Evolutionary conservation across 192 early-diverging fungal species (phyloP).

Genomic region (Phlyctochytrium planicorne): DNA sequence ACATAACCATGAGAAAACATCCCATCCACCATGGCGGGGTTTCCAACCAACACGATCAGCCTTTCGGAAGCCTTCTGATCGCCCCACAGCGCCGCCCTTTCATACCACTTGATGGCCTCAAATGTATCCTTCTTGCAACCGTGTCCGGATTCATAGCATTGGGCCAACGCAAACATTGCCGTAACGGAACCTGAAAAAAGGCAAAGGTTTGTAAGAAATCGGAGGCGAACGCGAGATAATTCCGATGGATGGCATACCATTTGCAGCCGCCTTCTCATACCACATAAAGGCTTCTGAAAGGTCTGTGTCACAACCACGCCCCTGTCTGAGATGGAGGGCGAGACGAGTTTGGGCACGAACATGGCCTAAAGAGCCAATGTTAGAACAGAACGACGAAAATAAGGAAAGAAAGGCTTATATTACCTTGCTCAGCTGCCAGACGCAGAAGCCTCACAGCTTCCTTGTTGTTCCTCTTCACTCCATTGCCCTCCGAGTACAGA

Average conservation of each 20-base stretch:
- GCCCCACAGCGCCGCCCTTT: conserved; percentile 44
- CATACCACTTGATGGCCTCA: conserved; percentile 43
- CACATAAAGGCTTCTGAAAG: conserved; percentile 47
- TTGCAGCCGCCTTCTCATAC: conserved; percentile 51
- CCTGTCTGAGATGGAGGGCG: conserved; percentile 34
- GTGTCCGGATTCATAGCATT: conserved; percentile 37
- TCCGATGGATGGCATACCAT: conserved; percentile 30
- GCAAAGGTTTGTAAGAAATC: background rate
- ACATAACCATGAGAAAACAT: conserved; percentile 29
- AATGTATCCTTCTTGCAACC: conserved; percentile 31
- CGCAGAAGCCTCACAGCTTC: conserved; percentile 68
- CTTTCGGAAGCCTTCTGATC: conserved; percentile 40
- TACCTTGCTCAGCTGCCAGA: conserved; percentile 62
- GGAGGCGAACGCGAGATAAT: too few species aligned
- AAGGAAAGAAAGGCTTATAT: too few species aligned
- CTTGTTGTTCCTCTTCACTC: conserved; percentile 51
- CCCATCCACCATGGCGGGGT: conserved; percentile 24
- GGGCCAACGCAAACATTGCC: conserved; percentile 40
- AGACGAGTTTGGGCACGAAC: conserved; percentile 47
- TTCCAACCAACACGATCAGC: conserved; percentile 36
- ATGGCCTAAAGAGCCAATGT: too few species aligned
- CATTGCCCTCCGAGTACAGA: conserved; percentile 57
- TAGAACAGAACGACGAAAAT: background rate
- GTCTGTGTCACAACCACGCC: conserved; percentile 30
- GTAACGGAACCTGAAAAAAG: conserved; percentile 14